Percentiles rank a stretch among this genome's conserved stretches.
phyloP scores from a whole-genome alignment of 2,329 filamentous ascomycete genomes.

The Trichoderma sp. region DNA sequence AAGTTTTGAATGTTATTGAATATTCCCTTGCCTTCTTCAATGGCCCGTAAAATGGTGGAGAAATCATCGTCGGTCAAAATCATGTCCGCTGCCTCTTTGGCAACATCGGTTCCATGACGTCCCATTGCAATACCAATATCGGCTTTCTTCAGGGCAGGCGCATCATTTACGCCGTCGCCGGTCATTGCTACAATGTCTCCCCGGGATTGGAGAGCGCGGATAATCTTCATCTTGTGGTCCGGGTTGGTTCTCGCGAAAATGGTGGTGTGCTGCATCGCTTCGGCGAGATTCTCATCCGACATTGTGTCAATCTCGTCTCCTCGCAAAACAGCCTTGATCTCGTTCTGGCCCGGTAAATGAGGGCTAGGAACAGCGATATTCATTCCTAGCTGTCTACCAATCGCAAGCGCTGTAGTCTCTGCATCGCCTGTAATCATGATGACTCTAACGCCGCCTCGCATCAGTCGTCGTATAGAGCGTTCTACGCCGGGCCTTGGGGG shows the following conservation, averaged over 20 bases:
- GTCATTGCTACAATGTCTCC: slow-evolving; percentile 99
- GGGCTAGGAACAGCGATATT: slow-evolving; percentile 59
- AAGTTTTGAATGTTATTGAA: slow-evolving; percentile 99
- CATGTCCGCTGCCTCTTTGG: slow-evolving; percentile 95
- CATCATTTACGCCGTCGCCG: slow-evolving; percentile 96
- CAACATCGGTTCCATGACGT: slow-evolving; percentile 88
- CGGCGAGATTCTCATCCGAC: slow-evolving; percentile 78
- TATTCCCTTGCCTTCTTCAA: slow-evolving; percentile 98
- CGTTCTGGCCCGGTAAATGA: slow-evolving; percentile 52
- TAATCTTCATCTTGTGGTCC: slow-evolving; percentile 97
- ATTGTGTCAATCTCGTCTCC: slow-evolving; percentile 93
- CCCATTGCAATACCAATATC: slow-evolving; percentile 99
- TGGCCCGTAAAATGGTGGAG: slow-evolving; percentile 86
- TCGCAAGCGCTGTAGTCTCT: slow-evolving; percentile 89
- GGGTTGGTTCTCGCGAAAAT: slow-evolving; percentile 96
- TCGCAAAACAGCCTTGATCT: slow-evolving; percentile 69
- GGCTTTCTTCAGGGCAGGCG: slow-evolving; percentile 91
- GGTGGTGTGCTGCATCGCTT: slow-evolving; percentile 81
- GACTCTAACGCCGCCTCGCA: slow-evolving; percentile 92
- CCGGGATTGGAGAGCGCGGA: slow-evolving; percentile 82
- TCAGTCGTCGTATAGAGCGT: slow-evolving; percentile 80
- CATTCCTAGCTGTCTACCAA: slow-evolving; percentile 95
- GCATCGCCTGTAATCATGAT: slow-evolving; percentile 99
- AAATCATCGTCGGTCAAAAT: slow-evolving; percentile 88
- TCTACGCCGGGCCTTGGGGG: slow-evolving; percentile 88